Percentiles rank a stretch among this genome's conserved stretches.
Conservation (phyloP, 352 stramenopile genomes). For the Thalassiosira mediterranea region DNA sequence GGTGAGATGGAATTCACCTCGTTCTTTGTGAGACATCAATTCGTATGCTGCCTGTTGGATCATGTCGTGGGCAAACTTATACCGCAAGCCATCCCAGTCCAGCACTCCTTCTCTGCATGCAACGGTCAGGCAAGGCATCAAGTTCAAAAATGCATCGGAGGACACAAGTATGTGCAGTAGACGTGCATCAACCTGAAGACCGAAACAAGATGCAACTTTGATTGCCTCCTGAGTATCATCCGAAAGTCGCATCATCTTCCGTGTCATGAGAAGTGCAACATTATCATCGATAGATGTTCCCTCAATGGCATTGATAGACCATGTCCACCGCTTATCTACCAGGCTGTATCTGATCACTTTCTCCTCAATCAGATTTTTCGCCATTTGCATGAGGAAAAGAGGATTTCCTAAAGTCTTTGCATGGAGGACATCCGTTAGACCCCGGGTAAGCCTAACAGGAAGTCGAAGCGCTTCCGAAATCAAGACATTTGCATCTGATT, state of each 20-base stretch:
- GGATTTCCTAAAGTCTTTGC: not conserved
- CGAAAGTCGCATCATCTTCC: slow-evolving; percentile 19
- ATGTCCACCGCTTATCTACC: slow-evolving; percentile 19
- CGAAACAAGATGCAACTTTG: slow-evolving; percentile 29
- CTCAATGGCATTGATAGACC: slow-evolving; percentile 16
- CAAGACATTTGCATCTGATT: no score
- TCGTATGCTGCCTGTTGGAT: slow-evolving; percentile 15
- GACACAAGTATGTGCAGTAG: not conserved
- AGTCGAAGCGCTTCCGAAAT: slow-evolving; percentile 3
- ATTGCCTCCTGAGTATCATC: slow-evolving; percentile 3
- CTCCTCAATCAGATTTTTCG: slow-evolving; percentile 29
- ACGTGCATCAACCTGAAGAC: slow-evolving; percentile 13
- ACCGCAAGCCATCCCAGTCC: not conserved
- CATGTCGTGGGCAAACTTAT: slow-evolving; percentile 24
- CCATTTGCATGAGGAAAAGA: slow-evolving; percentile 30
- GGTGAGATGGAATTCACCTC: slow-evolving; percentile 45
- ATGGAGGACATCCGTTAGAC: not conserved
- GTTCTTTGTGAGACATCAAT: slow-evolving; percentile 21
- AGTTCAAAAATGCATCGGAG: not conserved
- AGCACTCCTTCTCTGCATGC: slow-evolving; percentile 14
- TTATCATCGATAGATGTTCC: slow-evolving; percentile 15
- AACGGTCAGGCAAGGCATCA: slow-evolving; percentile 10
- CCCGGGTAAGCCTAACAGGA: not conserved
- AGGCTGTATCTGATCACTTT: slow-evolving; percentile 24
- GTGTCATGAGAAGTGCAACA: slow-evolving; percentile 17